Evolutionary conservation across 768 basidiomycete genomes (phyloP), one percentile per base, ranked within the genome.

Genomic region (Lactarius akahatsu): DNA sequence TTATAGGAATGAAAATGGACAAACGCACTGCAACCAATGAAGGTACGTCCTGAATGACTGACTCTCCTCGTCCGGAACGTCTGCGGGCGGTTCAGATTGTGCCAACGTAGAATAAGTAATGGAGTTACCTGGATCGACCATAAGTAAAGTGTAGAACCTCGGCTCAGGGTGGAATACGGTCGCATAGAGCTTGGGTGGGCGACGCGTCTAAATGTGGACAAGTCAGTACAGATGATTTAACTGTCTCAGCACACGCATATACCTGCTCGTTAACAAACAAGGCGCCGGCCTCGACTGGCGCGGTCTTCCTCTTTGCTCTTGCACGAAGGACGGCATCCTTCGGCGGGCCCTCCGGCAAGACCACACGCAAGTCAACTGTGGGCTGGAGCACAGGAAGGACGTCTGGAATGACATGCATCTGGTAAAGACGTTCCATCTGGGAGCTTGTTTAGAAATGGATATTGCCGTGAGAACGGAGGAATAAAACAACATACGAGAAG

Each of bases 401-500:
- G 73, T 99, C 96, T 0, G 96, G 96, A 2, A 97, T 81, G 64
- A 98, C 88, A 59, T 88, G 78, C 93, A 97, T 94, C 78, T 95
- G 92, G 71, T 93, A 82, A 55, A 98, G 73, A 73, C 96, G 90
- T 74, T 97, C 92, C 94, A 97, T 97, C 90, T 95, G 73, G 8
- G 47, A 10, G 18, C 23, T 40, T 28, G 59, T 36, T 55, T n/a
- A 28, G 26, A 16, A 57, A 34, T 32, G 58, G 1, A 15, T 8
- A 36, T 26, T 1, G 4, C 45, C 45, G 1, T 9, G 28, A 36
- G 20, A 26, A 50, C 18, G 11, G n/a, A 61, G 20, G 18, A n/a
- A 2, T 15, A 32, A 26, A 15, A 11, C 3, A 20, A 41, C 88
- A 52, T 63, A 94, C 94, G 75, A 98, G 79, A 43, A 94, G 79